Conservation (phyloP, 108 stramenopile species). For the Nitzschia sp. region DNA sequence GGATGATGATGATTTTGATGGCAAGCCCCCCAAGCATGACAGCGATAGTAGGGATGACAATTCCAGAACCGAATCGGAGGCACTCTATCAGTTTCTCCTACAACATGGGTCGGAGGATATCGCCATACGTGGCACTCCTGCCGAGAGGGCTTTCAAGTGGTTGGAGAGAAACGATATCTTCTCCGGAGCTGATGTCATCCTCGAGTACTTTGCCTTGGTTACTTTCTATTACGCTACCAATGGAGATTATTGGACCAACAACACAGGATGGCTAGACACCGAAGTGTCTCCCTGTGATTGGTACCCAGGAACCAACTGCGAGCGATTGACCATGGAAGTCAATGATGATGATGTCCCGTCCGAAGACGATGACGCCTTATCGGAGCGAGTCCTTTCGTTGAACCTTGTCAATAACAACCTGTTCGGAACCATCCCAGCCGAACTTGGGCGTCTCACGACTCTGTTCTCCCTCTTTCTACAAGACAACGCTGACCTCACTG, state of each 20-base stretch:
- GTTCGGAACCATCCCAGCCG: conserved; percentile 4
- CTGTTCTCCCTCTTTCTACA: conserved; percentile 1
- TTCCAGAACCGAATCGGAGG: too few relatives aligned
- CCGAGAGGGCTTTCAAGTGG: background rate
- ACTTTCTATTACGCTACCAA: conserved; percentile 3
- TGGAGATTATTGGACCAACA: background rate
- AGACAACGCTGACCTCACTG: background rate
- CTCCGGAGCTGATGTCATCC: background rate
- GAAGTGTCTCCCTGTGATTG: conserved; percentile 4
- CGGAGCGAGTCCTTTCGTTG: background rate
- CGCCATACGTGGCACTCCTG: background rate
- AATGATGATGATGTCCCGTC: background rate
- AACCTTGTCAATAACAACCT: background rate
- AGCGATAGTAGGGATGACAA: too few relatives aligned
- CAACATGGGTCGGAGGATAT: background rate
- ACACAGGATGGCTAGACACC: background rate
- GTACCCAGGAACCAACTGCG: conserved; percentile 7
- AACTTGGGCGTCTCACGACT: background rate
- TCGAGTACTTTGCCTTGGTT: conserved; percentile 1
- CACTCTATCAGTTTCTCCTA: background rate
- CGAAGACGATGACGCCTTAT: background rate
- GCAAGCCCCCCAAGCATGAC: too few relatives aligned
- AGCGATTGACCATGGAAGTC: background rate
- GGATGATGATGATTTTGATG: too few relatives aligned
- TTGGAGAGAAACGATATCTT: background rate